These are phyloP conservation scores for Hypoxylon subgilvum DNA, from an alignment of 495 filamentous ascomycete genomes.

Conservation along the genomic window DNA sequence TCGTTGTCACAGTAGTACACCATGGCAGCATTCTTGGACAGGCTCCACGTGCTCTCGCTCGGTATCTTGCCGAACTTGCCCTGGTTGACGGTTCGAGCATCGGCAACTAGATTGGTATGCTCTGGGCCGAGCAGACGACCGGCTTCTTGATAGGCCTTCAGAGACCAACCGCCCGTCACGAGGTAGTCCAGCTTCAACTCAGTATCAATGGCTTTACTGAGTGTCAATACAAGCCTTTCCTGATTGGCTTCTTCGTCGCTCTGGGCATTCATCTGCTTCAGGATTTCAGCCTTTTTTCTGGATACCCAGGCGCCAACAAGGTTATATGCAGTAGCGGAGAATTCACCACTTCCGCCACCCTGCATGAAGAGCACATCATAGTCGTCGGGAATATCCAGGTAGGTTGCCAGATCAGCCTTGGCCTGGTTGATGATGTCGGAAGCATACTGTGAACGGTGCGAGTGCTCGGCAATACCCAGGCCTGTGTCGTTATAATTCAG, in stretches of 20 bases:
- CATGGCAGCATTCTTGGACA: conserved; percentile 75
- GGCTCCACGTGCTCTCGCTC: conserved; percentile 73
- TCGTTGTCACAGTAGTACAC: conserved; percentile 97
- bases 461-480: conserved; percentile 83
- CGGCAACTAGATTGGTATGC: conserved; percentile 78
- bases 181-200: conserved; percentile 85
- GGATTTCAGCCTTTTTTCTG: conserved; percentile 54
- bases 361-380: conserved; percentile 86
- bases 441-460: conserved; percentile 82
- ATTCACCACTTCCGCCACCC: conserved; percentile 80
- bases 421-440: conserved; percentile 69
- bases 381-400: conserved; percentile 75
- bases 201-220: conserved; percentile 66
- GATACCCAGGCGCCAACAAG: conserved; percentile 83
- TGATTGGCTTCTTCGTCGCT: conserved; percentile 60
- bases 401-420: conserved; percentile 67
- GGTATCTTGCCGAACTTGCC: conserved; percentile 93
- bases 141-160: conserved; percentile 90
- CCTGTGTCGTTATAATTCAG: conserved; percentile 83
- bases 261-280: conserved; percentile 42
- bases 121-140: conserved; percentile 73
- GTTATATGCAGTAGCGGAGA: conserved; percentile 82
- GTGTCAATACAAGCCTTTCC: conserved; percentile 62
- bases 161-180: conserved; percentile 90
- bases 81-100: conserved; percentile 69